A percentile compares a stretch with the other conserved stretches of the same genome.
Conservation (phyloP, 2,329 filamentous ascomycete genomes). For the Paraphoma sp. region DNA sequence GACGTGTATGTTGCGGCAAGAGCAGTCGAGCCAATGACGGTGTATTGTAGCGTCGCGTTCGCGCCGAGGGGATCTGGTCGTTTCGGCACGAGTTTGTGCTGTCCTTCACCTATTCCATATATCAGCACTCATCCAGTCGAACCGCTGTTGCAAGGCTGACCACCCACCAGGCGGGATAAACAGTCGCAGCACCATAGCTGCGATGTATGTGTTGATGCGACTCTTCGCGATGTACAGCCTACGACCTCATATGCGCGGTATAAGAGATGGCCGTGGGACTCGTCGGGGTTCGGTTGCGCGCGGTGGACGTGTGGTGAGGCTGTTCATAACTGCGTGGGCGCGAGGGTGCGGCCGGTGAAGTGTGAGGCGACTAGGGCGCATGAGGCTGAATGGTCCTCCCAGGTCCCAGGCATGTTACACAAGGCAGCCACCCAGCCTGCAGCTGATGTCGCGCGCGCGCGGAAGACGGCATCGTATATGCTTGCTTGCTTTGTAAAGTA, state of each 20-base stretch:
- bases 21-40: constrained; percentile 31
- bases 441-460: background rate
- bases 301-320: constrained; percentile 1
- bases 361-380: constrained; percentile 10
- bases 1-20: constrained; percentile 33
- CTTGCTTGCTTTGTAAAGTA: background rate
- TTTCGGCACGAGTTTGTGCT: constrained; percentile 30
- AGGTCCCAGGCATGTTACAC: background rate
- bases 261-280: background rate
- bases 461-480: background rate
- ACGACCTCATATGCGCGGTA: background rate
- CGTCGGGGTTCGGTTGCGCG: background rate
- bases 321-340: constrained; percentile 12
- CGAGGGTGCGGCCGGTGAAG: constrained; percentile 11
- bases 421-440: background rate
- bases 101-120: constrained; percentile 29
- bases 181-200: constrained; percentile 33
- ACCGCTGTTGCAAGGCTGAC: background rate
- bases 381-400: constrained; percentile 15
- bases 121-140: constrained; percentile 6
- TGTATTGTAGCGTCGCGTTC: constrained; percentile 35
- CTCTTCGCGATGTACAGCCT: background rate
- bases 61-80: constrained; percentile 36
- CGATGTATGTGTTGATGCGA: background rate
- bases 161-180: constrained; percentile 37